Conservation (phyloP, 2,329 filamentous ascomycete species). For the Scopulariopsis brevicaulis region DNA sequence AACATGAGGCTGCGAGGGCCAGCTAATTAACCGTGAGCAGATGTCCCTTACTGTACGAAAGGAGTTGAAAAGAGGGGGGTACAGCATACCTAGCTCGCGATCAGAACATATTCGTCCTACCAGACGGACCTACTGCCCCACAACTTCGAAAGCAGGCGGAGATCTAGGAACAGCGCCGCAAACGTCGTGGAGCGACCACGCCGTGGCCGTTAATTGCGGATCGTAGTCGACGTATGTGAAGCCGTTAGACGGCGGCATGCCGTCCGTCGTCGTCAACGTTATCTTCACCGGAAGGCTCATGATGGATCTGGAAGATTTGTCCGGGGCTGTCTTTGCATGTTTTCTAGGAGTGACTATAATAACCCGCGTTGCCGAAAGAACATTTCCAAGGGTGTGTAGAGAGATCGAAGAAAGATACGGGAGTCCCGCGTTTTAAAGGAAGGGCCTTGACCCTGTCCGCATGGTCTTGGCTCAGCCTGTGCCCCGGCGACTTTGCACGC, state of each 20-base stretch:
- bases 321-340: not conserved
- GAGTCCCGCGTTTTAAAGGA: too few species aligned
- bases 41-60: not conserved
- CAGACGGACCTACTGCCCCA: constrained; percentile 8
- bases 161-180: constrained; percentile 8
- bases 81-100: constrained; percentile 10
- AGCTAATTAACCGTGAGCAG: constrained; percentile 5
- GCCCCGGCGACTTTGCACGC: too few species aligned
- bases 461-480: too few species aligned
- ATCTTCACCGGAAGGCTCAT: not conserved
- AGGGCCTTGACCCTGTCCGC: too few species aligned
- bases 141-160: constrained; percentile 12
- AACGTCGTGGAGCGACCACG: not conserved
- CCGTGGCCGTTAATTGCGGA: not conserved
- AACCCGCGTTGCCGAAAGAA: too few species aligned
- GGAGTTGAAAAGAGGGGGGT: not conserved
- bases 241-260: not conserved
- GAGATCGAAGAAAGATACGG: too few species aligned
- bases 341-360: not conserved
- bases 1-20: constrained; percentile 3
- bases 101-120: constrained; percentile 11
- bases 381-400: too few species aligned
- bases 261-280: not conserved
- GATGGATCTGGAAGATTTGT: not conserved
- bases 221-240: not conserved